phyloP scores from a whole-genome alignment of 108 stramenopile genomes.

The Fragilaria radians region DNA sequence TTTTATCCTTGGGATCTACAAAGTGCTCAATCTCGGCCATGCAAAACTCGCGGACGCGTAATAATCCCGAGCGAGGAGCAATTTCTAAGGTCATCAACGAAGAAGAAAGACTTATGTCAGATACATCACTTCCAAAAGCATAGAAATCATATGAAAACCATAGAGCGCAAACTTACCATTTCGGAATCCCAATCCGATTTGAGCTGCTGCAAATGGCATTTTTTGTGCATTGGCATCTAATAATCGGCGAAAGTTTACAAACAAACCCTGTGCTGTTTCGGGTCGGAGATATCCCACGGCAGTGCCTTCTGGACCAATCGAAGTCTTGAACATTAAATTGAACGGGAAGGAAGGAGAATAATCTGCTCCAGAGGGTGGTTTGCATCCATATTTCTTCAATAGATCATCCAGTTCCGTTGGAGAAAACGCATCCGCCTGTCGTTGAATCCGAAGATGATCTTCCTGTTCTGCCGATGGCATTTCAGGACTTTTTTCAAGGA shows the following conservation, averaged over 20 bases:
- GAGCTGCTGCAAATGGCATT: slow-evolving; percentile 99
- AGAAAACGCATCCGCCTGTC: slow-evolving; percentile 97
- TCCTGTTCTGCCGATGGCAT: slow-evolving; percentile 81
- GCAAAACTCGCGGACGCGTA: slow-evolving; percentile 99
- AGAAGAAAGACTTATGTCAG: too few relatives aligned
- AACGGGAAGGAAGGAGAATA: slow-evolving; percentile 96
- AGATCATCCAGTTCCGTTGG: slow-evolving; percentile 90
- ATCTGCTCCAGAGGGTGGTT: slow-evolving; percentile 78
- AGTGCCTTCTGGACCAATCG: slow-evolving; percentile 98
- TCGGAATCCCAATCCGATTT: slow-evolving; percentile 98
- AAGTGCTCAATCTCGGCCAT: slow-evolving; percentile 99
- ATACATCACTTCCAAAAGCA: too few relatives aligned
- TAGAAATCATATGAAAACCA: too few relatives aligned
- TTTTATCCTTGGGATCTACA: slow-evolving; percentile 96
- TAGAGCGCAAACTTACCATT: slow-evolving; percentile 73
- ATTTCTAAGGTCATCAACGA: slow-evolving; percentile 96
- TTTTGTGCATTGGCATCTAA: slow-evolving; percentile 94
- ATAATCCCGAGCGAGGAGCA: slow-evolving; percentile 94
- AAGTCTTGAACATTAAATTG: slow-evolving; percentile 99
- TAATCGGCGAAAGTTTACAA: slow-evolving; percentile 98
- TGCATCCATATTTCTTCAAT: slow-evolving; percentile 82
- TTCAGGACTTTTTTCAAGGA: slow-evolving; percentile 81
- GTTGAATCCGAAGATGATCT: slow-evolving; percentile 84
- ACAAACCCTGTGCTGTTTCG: slow-evolving; percentile 98
- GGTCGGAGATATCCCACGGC: slow-evolving; percentile 96